A percentile compares a stretch with the other conserved stretches of the same genome.
phyloP scores from a whole-genome alignment of 441 rosid species.

The Iberis amara region DNA sequence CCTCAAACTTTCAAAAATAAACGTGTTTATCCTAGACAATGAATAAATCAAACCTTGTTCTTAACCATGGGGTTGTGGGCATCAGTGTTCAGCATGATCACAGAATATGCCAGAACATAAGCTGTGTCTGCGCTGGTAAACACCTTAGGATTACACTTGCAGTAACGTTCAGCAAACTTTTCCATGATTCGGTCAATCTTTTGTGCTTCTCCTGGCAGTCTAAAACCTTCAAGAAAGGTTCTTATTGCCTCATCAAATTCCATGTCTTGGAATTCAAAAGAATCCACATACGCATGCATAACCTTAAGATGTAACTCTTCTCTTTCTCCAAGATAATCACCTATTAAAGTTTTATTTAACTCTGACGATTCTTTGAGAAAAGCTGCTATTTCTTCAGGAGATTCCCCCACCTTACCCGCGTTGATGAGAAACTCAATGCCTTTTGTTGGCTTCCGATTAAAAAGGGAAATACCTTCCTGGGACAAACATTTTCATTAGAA shows the following conservation, averaged over 20 bases:
- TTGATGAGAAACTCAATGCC: slow-evolving; percentile 97
- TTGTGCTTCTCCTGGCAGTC: slow-evolving; percentile 99
- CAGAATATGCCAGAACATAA: slow-evolving; percentile 97
- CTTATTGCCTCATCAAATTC: slow-evolving; percentile 97
- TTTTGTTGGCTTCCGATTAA: slow-evolving; percentile 89
- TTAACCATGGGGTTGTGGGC: slow-evolving; percentile 98
- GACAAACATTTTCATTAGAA: slow-evolving; percentile 46
- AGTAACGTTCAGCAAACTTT: slow-evolving; percentile 92
- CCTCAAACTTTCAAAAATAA: slow-evolving; percentile 25
- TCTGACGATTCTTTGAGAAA: slow-evolving; percentile 86
- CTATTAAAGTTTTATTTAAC: slow-evolving; percentile 81
- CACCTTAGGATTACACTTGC: slow-evolving; percentile 92
- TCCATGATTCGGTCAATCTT: slow-evolving; percentile 99
- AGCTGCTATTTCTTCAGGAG: slow-evolving; percentile 93
- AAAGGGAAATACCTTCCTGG: slow-evolving; percentile 99
- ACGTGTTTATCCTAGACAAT: slow-evolving; percentile 5
- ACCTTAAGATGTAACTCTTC: slow-evolving; percentile 87
- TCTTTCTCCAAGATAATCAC: slow-evolving; percentile 98
- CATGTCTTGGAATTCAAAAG: slow-evolving; percentile 83
- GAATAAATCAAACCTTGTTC: slow-evolving; percentile 62
- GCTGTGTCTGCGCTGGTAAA: slow-evolving; percentile 97
- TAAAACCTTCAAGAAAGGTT: slow-evolving; percentile 77
- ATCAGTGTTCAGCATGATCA: slow-evolving; percentile 95
- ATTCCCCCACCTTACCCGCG: slow-evolving; percentile 85
- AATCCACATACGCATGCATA: slow-evolving; percentile 97